phyloP scores from a whole-genome alignment of 1,139 yeast genomes.

The Spathaspora sp. region DNA sequence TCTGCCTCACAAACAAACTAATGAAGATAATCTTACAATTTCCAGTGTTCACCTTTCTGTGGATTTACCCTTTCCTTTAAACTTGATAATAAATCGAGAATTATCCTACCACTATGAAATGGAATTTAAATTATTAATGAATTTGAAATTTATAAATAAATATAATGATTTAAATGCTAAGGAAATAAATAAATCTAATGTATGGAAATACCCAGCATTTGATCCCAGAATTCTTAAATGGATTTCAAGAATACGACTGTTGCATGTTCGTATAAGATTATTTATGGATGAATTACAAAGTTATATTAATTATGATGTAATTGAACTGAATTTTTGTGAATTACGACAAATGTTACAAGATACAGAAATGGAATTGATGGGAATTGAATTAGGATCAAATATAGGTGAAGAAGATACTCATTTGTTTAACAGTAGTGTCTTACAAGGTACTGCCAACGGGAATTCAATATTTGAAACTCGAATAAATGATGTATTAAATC shows the following conservation, averaged over 20 bases:
- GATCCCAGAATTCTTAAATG: slow-evolving; percentile 49
- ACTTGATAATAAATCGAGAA: slow-evolving; percentile 68
- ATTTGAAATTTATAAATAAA: slow-evolving; percentile 61
- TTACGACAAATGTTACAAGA: slow-evolving; percentile 30
- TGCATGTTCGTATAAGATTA: slow-evolving; percentile 63
- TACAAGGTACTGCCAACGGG: slow-evolving; percentile 15
- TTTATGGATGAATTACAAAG: slow-evolving; percentile 57
- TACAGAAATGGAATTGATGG: slow-evolving; percentile 16
- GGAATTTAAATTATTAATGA: slow-evolving; percentile 68
- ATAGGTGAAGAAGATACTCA: slow-evolving; percentile 5
- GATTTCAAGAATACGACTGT: slow-evolving; percentile 55
- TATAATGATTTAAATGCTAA: slow-evolving; percentile 69
- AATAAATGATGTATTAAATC: slow-evolving; percentile 11
- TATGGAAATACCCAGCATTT: slow-evolving; percentile 59
- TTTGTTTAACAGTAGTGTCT: slow-evolving; percentile 5
- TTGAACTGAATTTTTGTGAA: slow-evolving; percentile 53
- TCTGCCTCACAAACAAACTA: slow-evolving; percentile 37
- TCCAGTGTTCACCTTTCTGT: slow-evolving; percentile 60
- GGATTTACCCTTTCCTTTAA: slow-evolving; percentile 81
- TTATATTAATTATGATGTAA: slow-evolving; percentile 60
- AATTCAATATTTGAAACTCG: slow-evolving; percentile 34
- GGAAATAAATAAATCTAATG: slow-evolving; percentile 62
- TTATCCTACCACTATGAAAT: slow-evolving; percentile 78
- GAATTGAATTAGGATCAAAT: slow-evolving; percentile 7
- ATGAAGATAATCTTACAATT: slow-evolving; percentile 19